Percentiles rank a stretch among this genome's conserved stretches.
Evolutionary conservation across 2,329 filamentous ascomycete species (phyloP).

Genomic region (Colletotrichum neosansevieriae): DNA sequence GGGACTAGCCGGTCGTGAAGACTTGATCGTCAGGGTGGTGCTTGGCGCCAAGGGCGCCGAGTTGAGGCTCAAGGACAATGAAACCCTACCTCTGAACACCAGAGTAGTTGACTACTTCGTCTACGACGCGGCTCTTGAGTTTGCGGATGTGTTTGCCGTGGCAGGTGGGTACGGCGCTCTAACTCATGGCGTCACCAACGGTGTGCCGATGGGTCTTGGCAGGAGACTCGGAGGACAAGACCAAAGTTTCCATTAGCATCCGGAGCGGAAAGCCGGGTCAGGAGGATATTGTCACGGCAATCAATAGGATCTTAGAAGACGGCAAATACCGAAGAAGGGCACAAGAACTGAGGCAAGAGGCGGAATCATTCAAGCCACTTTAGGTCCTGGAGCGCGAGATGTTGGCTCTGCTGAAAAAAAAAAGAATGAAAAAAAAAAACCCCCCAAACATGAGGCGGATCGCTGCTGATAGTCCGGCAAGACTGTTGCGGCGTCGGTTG

Average conservation of each 20-base stretch:
- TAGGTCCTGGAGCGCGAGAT: slow-evolving; percentile 5
- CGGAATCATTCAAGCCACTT: neutral
- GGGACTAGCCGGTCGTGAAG: slow-evolving; percentile 53
- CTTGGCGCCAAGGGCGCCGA: slow-evolving; percentile 45
- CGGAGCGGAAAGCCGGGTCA: slow-evolving; percentile 48
- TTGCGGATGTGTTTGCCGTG: slow-evolving; percentile 59
- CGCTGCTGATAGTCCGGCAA: neutral
- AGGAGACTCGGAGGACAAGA: slow-evolving; percentile 52
- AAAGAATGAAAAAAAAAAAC: too few species aligned
- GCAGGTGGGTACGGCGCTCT: slow-evolving; percentile 64
- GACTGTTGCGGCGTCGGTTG: slow-evolving; percentile 9
- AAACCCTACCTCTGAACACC: slow-evolving; percentile 50
- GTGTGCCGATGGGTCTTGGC: slow-evolving; percentile 61
- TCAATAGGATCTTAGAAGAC: slow-evolving; percentile 48
- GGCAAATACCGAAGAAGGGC: slow-evolving; percentile 47
- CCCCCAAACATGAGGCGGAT: neutral
- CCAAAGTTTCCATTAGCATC: slow-evolving; percentile 58
- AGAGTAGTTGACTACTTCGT: slow-evolving; percentile 59
- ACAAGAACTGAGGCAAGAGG: slow-evolving; percentile 40
- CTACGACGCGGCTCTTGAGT: slow-evolving; percentile 58
- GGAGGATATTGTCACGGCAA: slow-evolving; percentile 46
- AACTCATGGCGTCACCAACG: slow-evolving; percentile 57
- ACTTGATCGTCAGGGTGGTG: slow-evolving; percentile 50
- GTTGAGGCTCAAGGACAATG: slow-evolving; percentile 18
- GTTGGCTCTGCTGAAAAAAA: slow-evolving; percentile 10